Percentiles rank a stretch among this genome's conserved stretches.
These are phyloP conservation scores for Arabidopsis lyrata DNA, from an alignment of 441 rosid genomes.

Conservation along the genomic window DNA sequence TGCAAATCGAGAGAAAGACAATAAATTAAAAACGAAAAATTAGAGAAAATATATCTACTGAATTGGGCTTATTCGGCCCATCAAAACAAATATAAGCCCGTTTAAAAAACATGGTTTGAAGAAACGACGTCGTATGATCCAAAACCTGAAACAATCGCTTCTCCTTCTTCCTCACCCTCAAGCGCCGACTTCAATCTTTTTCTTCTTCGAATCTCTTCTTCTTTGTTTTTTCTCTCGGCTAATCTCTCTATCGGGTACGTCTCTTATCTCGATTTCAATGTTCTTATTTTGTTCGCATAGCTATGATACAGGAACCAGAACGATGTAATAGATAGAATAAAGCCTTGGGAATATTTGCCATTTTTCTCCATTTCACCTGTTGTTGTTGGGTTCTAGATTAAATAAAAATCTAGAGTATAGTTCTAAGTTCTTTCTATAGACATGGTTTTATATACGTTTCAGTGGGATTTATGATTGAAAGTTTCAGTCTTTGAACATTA, in stretches of 20 bases:
- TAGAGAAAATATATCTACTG: too few relatives aligned
- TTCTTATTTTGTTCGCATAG: not conserved
- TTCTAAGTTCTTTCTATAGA: not conserved
- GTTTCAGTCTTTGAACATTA: conserved; percentile 26
- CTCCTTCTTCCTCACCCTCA: not conserved
- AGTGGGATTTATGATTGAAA: not conserved
- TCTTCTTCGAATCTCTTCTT: not conserved
- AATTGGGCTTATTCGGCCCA: not conserved
- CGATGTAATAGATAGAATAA: not conserved
- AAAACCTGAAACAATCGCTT: not conserved
- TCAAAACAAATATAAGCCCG: not conserved
- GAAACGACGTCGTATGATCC: not conserved
- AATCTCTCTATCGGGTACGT: not conserved
- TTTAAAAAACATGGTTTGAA: too few relatives aligned
- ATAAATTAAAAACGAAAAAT: too few relatives aligned
- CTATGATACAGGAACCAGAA: not conserved
- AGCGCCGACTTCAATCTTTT: not conserved
- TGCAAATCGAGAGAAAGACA: not conserved
- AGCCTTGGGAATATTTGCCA: not conserved
- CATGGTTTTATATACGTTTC: not conserved
- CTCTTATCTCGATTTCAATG: not conserved
- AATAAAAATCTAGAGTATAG: not conserved
- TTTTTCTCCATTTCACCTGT: not conserved
- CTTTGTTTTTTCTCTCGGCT: not conserved
- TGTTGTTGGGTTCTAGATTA: not conserved